Conservation (phyloP, 75 land plant genomes). For the Sequoiadendron giganteum region DNA sequence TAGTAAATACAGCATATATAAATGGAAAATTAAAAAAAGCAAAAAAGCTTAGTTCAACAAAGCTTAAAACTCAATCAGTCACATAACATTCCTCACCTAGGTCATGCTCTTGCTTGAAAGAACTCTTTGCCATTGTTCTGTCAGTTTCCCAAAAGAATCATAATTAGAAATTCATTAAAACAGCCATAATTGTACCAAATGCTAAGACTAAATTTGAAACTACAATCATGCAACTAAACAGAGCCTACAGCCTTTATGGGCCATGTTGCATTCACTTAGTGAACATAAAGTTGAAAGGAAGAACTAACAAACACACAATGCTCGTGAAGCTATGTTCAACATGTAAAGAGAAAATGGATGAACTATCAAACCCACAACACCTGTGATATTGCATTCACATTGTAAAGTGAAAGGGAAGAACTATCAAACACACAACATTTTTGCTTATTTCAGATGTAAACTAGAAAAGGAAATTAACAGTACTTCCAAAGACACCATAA, state of each 20-base stretch:
- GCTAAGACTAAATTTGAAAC: neutral
- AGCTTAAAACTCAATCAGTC: slow-evolving; percentile 1
- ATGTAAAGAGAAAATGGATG: neutral
- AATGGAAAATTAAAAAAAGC: neutral
- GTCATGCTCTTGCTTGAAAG: slow-evolving; percentile 64
- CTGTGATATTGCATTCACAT: neutral
- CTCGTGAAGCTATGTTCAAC: no score
- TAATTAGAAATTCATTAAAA: neutral
- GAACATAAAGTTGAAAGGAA: neutral
- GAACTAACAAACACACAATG: neutral
- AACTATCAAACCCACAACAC: neutral
- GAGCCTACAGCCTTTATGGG: neutral
- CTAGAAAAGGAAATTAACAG: neutral
- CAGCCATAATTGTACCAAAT: neutral
- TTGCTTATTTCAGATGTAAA: neutral
- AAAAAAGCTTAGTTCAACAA: neutral
- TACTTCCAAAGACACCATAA: neutral
- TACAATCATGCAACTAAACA: neutral
- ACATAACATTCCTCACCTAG: slow-evolving; percentile 27
- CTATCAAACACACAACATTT: neutral
- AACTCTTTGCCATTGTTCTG: slow-evolving; percentile 47
- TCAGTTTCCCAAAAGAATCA: neutral
- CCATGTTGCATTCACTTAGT: neutral
- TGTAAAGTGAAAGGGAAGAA: neutral
- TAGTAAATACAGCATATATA: neutral